Evolutionary conservation across 2,329 filamentous ascomycete genomes (phyloP), one percentile per base, ranked within the genome.

Genomic region (Cercospora citrullina): DNA sequence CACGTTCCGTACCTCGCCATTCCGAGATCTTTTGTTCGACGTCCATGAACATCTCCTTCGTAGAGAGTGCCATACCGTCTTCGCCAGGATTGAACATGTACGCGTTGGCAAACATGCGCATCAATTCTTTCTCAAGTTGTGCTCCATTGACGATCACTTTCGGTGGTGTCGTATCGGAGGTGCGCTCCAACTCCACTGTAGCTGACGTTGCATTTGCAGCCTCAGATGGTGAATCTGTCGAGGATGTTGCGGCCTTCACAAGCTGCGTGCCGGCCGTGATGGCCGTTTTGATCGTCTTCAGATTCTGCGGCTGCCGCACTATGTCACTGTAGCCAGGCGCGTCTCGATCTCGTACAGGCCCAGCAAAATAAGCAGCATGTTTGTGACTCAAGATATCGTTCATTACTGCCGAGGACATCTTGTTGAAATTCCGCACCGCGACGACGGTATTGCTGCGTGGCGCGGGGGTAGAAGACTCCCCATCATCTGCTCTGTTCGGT

Each of bases 21-120:
- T 58, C 62, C 26, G 62, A 64, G 28, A 96, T 86, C 21, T 91
- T 87, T 77, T 90, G 89, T 80, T 96, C 91, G 1, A 96, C 92
- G 79, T 94, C 91, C 68, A 91, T 86, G 75, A 93, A 96, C 93
- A 97, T 97, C 78, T 92, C 91, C 66, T 90, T 85, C 0, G 94
- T 93, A 76, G 96, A 93, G 68, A 91, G 90, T 33, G 97, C 94
- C 31, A 97, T 89, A 3, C 91, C 92, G 42, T 94, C 92, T 79
- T 96, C 93, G 70, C 96, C 92, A 0, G 91, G 89, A 74, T 98
- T 98, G 83, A 97, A 99, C 95, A 99, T 98, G 80, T 97, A 91
- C 18, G 95, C 94, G 76, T 98, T 98, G 72, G 93, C 93, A 79
- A 98, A 97, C 92, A 98, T 97, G 74, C 96, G 91, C 74, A 96